Conservation (phyloP, 768 basidiomycete genomes). For the Panaeolus papilionaceus region DNA sequence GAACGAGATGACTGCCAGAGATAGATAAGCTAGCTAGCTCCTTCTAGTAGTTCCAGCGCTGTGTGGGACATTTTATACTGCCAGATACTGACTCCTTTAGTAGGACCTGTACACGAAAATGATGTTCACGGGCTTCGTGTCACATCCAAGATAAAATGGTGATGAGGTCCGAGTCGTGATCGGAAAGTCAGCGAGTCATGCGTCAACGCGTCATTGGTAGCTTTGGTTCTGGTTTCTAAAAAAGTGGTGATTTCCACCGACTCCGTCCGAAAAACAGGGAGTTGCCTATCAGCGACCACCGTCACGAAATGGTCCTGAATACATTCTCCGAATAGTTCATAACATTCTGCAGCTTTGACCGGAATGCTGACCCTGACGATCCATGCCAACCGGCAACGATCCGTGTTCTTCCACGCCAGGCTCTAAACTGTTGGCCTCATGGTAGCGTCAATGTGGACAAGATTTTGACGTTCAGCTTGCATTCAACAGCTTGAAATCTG, state of each 20-base stretch:
- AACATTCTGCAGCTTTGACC: not conserved
- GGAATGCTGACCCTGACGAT: not conserved
- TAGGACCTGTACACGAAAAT: not conserved
- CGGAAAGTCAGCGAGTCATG: conserved; percentile 8
- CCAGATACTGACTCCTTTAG: conserved; percentile 1
- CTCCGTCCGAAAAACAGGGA: not conserved
- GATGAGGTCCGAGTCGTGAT: conserved; percentile 4
- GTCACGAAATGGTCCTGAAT: not conserved
- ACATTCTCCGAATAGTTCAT: not conserved
- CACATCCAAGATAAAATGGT: conserved; percentile 10
- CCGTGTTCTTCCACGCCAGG: not conserved
- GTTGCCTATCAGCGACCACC: not conserved
- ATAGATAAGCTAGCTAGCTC: conserved; percentile 3
- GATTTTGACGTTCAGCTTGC: not conserved
- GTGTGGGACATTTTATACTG: conserved; percentile 11
- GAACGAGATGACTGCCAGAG: not conserved
- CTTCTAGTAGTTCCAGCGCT: not conserved
- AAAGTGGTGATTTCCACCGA: not conserved
- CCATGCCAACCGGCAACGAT: not conserved
- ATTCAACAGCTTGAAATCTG: not conserved
- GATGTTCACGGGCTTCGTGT: not conserved
- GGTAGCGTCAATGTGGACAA: not conserved
- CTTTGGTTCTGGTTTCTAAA: too few relatives aligned
- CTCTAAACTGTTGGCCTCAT: not conserved
- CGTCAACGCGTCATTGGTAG: not conserved